These are phyloP conservation scores for Buddleja alternifolia DNA, from an alignment of 257 asterid species.

Conservation along the genomic window DNA sequence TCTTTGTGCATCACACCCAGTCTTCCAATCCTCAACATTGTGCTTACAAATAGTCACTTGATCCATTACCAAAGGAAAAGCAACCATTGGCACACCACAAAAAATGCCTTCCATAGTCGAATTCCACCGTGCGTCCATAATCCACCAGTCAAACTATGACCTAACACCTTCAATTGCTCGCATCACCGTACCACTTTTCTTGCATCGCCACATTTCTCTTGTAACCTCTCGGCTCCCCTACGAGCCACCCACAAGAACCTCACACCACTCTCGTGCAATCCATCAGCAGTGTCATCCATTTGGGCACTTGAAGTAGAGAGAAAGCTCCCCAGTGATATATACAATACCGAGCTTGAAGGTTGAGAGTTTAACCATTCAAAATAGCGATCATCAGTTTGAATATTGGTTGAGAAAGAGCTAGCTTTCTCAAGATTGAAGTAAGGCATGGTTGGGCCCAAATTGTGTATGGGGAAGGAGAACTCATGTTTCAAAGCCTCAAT, in stretches of 20 bases:
- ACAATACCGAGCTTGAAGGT: slow-evolving; percentile 51
- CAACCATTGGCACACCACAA: slow-evolving; percentile 43
- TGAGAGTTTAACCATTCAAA: slow-evolving; percentile 70
- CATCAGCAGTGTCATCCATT: slow-evolving; percentile 61
- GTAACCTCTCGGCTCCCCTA: slow-evolving; percentile 52
- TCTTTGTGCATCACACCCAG: slow-evolving; percentile 41
- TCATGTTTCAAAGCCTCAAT: slow-evolving; percentile 44
- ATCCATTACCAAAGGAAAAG: slow-evolving; percentile 45
- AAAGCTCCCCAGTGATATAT: too few species aligned
- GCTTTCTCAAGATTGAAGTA: slow-evolving; percentile 30
- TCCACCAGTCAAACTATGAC: slow-evolving; percentile 62
- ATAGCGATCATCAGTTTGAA: slow-evolving; percentile 27
- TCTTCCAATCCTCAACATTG: slow-evolving; percentile 46
- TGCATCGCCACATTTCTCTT: slow-evolving; percentile 39
- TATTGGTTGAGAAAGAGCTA: slow-evolving; percentile 9
- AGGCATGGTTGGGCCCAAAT: slow-evolving; percentile 73
- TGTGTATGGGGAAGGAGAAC: slow-evolving; percentile 52
- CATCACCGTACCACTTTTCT: slow-evolving; percentile 64
- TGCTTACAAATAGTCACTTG: slow-evolving; percentile 42
- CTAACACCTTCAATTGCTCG: slow-evolving; percentile 59
- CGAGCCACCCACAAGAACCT: slow-evolving; percentile 76
- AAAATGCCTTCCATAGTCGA: slow-evolving; percentile 43
- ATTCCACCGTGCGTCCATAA: slow-evolving; percentile 85
- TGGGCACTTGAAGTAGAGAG: slow-evolving; percentile 57
- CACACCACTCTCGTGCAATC: slow-evolving; percentile 55